phyloP scores from a whole-genome alignment of 768 basidiomycete species.

The Tulasnella sp. region DNA sequence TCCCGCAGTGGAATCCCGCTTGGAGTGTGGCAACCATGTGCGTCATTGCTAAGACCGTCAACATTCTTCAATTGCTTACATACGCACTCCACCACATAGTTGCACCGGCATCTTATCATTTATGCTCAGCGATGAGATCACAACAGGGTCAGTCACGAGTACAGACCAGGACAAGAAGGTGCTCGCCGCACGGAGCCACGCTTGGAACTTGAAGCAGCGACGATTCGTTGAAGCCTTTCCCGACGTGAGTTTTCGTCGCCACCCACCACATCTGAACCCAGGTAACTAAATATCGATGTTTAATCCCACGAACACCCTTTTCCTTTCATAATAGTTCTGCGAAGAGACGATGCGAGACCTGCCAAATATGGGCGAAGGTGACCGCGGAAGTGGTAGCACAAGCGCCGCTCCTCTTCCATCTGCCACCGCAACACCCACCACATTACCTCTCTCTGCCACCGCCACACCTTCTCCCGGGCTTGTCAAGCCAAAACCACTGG shows the following conservation, averaged over 20 bases:
- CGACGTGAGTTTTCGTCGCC: slow-evolving; percentile 46
- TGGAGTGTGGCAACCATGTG: slow-evolving; percentile 94
- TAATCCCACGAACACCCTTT: slow-evolving; percentile 10
- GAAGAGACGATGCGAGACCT: slow-evolving; percentile 53
- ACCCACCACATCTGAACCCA: no score
- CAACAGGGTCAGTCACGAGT: slow-evolving; percentile 82
- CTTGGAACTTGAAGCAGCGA: slow-evolving; percentile 70
- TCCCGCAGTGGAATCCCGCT: slow-evolving; percentile 77
- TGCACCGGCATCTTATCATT: slow-evolving; percentile 88
- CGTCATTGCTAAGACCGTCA: slow-evolving; percentile 10
- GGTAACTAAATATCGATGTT: background rate
- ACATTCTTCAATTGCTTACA: slow-evolving; percentile 13
- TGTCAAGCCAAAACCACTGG: background rate
- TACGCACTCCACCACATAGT: no score
- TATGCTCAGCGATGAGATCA: slow-evolving; percentile 95
- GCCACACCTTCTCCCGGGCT: background rate
- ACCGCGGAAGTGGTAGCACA: slow-evolving; percentile 39
- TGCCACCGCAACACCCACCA: slow-evolving; percentile 19
- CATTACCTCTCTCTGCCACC: slow-evolving; percentile 18
- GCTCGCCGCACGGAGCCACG: slow-evolving; percentile 70
- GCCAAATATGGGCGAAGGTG: slow-evolving; percentile 88
- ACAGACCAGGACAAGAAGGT: slow-evolving; percentile 65
- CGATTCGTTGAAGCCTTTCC: slow-evolving; percentile 84
- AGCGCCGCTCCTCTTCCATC: background rate
- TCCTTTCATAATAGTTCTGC: slow-evolving; percentile 50